Conservation (phyloP, 495 filamentous ascomycete genomes). For the Niebla homalea region DNA sequence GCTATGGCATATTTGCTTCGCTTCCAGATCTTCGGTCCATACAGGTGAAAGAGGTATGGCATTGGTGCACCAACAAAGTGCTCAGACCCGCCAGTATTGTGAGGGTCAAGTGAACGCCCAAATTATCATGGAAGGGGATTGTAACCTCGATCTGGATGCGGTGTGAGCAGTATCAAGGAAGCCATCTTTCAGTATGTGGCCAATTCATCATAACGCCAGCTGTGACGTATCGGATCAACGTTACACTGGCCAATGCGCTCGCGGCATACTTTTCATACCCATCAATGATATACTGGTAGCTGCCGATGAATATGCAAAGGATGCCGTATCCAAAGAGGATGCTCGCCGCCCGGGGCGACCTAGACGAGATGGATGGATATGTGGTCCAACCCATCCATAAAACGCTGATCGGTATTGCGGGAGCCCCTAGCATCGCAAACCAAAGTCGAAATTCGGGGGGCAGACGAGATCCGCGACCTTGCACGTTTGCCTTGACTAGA, state of each 20-base stretch:
- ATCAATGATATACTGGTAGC: conserved; percentile 45
- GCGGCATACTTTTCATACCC: conserved; percentile 36
- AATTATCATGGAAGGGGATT: conserved; percentile 38
- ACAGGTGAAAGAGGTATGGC: conserved; percentile 41
- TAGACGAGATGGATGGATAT: conserved; percentile 36
- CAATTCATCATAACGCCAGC: conserved; percentile 34
- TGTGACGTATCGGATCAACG: conserved; percentile 36
- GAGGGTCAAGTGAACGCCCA: conserved; percentile 43
- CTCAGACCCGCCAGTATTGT: conserved; percentile 41
- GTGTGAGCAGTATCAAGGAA: background rate
- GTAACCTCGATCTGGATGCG: conserved; percentile 20
- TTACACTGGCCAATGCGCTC: conserved; percentile 34
- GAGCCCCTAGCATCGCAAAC: conserved; percentile 44
- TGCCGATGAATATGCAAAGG: conserved; percentile 38
- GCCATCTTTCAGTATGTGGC: no score
- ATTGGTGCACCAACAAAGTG: conserved; percentile 35
- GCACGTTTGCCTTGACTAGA: conserved; percentile 25
- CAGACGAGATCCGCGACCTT: conserved; percentile 22
- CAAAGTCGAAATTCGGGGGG: conserved; percentile 45
- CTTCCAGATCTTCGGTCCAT: conserved; percentile 32
- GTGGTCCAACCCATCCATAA: conserved; percentile 53
- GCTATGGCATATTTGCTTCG: conserved; percentile 32
- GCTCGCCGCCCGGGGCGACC: conserved; percentile 37
- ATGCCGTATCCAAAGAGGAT: conserved; percentile 41
- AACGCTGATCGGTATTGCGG: conserved; percentile 41